Conservation (phyloP, 208 protist species). For the Acanthamoeba castellanii region DNA sequence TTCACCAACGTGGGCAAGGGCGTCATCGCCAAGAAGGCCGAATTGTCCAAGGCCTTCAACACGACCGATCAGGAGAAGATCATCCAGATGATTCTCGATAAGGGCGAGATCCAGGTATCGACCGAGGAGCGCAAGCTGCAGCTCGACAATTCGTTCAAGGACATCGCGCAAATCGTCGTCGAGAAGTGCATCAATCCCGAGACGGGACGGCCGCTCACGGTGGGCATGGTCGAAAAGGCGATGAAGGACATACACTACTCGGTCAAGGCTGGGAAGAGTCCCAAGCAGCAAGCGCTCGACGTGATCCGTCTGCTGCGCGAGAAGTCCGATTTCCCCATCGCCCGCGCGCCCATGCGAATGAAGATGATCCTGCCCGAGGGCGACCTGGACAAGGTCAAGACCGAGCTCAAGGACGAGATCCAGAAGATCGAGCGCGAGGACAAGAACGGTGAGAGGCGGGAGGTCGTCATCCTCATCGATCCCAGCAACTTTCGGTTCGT, state of each 20-base stretch:
- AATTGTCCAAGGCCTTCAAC: constrained; percentile 89
- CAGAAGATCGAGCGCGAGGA: constrained; percentile 77
- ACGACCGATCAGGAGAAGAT: constrained; percentile 84
- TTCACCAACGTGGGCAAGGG: constrained; percentile 94
- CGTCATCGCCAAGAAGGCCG: constrained; percentile 90
- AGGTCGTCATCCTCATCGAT: constrained; percentile 85
- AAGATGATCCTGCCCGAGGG: constrained; percentile 88
- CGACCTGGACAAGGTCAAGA: constrained; percentile 73
- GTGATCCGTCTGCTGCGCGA: constrained; percentile 93
- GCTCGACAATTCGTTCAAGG: constrained; percentile 95
- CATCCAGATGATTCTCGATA: constrained; percentile 92
- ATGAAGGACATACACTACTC: constrained; percentile 95
- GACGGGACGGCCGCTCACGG: constrained; percentile 81
- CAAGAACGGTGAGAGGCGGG: constrained; percentile 75
- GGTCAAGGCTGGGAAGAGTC: constrained; percentile 93
- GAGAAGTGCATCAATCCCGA: constrained; percentile 95
- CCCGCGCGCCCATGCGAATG: constrained; percentile 95
- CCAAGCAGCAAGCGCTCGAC: constrained; percentile 86
- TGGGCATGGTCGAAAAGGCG: constrained; percentile 95
- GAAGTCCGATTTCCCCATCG: constrained; percentile 93
- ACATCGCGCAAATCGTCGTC: constrained; percentile 96
- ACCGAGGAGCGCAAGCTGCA: constrained; percentile 96
- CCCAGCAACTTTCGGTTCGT: constrained; percentile 84
- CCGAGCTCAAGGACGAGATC: constrained; percentile 53
- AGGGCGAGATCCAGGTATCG: constrained; percentile 98